Conservation (phyloP, 1,139 yeast genomes). For the Insectozyma bohioensis region DNA sequence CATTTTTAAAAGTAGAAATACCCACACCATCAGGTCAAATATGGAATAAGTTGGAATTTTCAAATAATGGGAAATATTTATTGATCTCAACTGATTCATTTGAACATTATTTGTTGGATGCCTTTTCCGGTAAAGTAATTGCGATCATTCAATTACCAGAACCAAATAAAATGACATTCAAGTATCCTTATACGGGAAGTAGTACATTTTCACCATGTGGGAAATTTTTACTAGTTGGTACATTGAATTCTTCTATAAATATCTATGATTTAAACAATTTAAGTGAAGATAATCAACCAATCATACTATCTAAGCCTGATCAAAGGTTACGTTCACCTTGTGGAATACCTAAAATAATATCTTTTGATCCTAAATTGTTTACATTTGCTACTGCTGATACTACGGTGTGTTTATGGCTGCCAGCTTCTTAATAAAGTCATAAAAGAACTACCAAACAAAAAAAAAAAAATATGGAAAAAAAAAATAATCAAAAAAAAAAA, state of each 20-base stretch:
- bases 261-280: constrained; percentile 60
- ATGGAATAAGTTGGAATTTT: constrained; percentile 76
- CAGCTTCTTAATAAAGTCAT: too few relatives aligned
- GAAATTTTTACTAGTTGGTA: constrained; percentile 61
- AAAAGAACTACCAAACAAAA: too few relatives aligned
- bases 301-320: constrained; percentile 10
- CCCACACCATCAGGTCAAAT: constrained; percentile 24
- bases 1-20: constrained; percentile 48
- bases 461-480: constrained; percentile 3
- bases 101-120: constrained; percentile 64
- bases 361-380: constrained; percentile 76
- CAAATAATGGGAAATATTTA: constrained; percentile 77
- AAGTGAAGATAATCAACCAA: constrained; percentile 20
- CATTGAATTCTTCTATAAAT: constrained; percentile 55
- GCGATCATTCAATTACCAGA: constrained; percentile 43
- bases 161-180: constrained; percentile 26
- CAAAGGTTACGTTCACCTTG: constrained; percentile 26
- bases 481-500: constrained; percentile 2
- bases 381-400: constrained; percentile 83
- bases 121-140: constrained; percentile 62
- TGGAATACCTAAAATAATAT: constrained; percentile 58
- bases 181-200: constrained; percentile 59
- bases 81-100: constrained; percentile 59
- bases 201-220: constrained; percentile 83
- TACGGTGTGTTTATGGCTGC: constrained; percentile 43